Evolutionary conservation across 305 asterid species (phyloP), one percentile per base, ranked within the genome.

Genomic region (Fraxinus albicans): DNA sequence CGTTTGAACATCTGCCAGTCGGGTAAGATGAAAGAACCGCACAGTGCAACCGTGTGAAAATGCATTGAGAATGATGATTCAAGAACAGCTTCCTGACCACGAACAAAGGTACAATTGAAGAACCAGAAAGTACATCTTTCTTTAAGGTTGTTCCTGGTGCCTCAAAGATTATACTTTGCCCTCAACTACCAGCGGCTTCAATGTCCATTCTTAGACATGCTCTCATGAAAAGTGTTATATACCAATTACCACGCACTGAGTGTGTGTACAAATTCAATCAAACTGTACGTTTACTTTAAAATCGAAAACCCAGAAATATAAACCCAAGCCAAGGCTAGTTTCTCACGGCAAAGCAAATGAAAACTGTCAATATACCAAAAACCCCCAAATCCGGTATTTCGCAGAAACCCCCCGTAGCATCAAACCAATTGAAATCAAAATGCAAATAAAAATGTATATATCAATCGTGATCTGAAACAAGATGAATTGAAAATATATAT

Each of bases 401-500:
- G 67, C 8, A 53, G 23, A 75, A 13, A 2, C 63, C 60, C n/a
- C 35, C n/a, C 82, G 31, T 6, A 19, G 77, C 58, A 75, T 44
- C 35, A 60, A 77, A 58, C n/a, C 58, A 76, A 42, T 73, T 27
- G 77, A 78, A 80, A 85, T 78, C 85, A 55, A 77, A 76, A 44
- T 74, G 35, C 60, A 65, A 70, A 77, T 74, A 82, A 78, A 53
- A 47, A n/a, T 63, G 27, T 44, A 44, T 55, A 76, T 33, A 74
- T 55, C 69, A 84, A 86, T 82, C 85, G 40, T 35, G 86, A 87
- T 72, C 81, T 34, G 69, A 10, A 53, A 44, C 50, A 25, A 74
- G 7, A 58, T 27, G 29, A 36, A 55, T n/a, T 9, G 13, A 74
- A 72, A 80, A 42, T 42, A 42, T 42, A 42, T 42, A 75, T 60